A percentile compares a stretch with the other conserved stretches of the same genome.
Conservation (phyloP, 129 eudicot species). For the Ambrosia trifida region DNA sequence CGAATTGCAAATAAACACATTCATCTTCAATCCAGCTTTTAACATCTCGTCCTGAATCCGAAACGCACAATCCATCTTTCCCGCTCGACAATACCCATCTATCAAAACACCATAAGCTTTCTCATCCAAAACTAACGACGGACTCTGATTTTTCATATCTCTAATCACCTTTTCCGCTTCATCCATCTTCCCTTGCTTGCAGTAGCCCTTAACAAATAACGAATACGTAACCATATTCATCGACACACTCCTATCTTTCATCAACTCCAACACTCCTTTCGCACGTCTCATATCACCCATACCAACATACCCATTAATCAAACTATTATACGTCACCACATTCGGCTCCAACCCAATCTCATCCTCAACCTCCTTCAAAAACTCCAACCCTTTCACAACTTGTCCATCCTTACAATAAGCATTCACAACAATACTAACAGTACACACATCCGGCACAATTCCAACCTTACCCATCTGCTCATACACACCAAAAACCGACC, state of each 20-base stretch:
- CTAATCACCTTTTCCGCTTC: conserved; percentile 66
- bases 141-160: conserved; percentile 49
- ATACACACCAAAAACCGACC: conserved; percentile 51
- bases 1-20: conserved; percentile 63
- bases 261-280: conserved; percentile 53
- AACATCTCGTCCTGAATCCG: conserved; percentile 66
- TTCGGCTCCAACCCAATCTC: conserved; percentile 57
- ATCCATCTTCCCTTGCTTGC: conserved; percentile 56
- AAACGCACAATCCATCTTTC: conserved; percentile 70
- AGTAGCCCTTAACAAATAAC: conserved; percentile 70
- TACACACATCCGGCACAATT: conserved; percentile 72
- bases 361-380: conserved; percentile 49
- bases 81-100: conserved; percentile 65
- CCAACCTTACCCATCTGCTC: conserved; percentile 66
- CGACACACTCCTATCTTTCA: conserved; percentile 47
- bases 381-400: conserved; percentile 50
- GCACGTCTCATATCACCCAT: conserved; percentile 58
- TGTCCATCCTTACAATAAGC: conserved; percentile 78
- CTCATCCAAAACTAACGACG: conserved; percentile 49
- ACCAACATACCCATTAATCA: conserved; percentile 74
- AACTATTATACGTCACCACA: conserved; percentile 66
- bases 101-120: conserved; percentile 63
- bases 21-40: conserved; percentile 53
- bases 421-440: conserved; percentile 69
- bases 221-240: conserved; percentile 65